A percentile compares a stretch with the other conserved stretches of the same genome.
phyloP scores from a whole-genome alignment of 352 stramenopile genomes.

The Discostella stelligera region DNA sequence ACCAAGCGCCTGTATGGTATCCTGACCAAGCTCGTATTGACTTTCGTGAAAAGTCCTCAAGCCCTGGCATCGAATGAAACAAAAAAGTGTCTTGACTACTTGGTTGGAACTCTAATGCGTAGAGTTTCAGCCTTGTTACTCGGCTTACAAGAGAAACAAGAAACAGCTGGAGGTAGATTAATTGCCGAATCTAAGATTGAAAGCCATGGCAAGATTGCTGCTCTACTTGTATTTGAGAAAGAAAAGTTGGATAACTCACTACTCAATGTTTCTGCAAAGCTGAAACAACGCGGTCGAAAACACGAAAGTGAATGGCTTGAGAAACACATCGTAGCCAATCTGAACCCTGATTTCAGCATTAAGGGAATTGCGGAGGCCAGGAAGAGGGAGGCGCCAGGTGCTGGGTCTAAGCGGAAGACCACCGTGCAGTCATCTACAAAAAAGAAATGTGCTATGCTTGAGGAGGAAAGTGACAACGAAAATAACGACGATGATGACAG shows the following conservation, averaged over 20 bases:
- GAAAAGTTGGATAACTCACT: conserved; percentile 52
- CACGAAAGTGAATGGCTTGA: conserved; percentile 47
- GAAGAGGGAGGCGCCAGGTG: conserved; percentile 36
- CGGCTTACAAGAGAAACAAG: conserved; percentile 43
- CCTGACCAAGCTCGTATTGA: conserved; percentile 40
- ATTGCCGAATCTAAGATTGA: conserved; percentile 53
- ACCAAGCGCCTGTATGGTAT: conserved; percentile 45
- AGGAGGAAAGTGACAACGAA: conserved; percentile 7
- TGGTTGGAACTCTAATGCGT: conserved; percentile 26
- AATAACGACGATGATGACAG: conserved; percentile 13
- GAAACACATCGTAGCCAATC: conserved; percentile 36
- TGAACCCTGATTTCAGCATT: conserved; percentile 42
- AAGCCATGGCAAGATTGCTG: conserved; percentile 43
- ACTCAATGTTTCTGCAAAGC: conserved; percentile 38
- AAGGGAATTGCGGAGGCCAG: conserved; percentile 31
- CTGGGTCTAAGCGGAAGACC: conserved; percentile 26
- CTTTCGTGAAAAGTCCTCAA: conserved; percentile 32
- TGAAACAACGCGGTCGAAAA: conserved; percentile 37
- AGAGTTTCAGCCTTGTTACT: conserved; percentile 37
- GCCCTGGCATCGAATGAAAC: conserved; percentile 31
- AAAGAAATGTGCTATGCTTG: conserved; percentile 25
- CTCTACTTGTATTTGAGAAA: conserved; percentile 58
- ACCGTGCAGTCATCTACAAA: conserved; percentile 19
- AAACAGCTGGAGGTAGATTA: conserved; percentile 40
- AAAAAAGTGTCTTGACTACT: conserved; percentile 32